Conservation (phyloP, 2,329 filamentous ascomycete species). For the Knufia fluminis region DNA sequence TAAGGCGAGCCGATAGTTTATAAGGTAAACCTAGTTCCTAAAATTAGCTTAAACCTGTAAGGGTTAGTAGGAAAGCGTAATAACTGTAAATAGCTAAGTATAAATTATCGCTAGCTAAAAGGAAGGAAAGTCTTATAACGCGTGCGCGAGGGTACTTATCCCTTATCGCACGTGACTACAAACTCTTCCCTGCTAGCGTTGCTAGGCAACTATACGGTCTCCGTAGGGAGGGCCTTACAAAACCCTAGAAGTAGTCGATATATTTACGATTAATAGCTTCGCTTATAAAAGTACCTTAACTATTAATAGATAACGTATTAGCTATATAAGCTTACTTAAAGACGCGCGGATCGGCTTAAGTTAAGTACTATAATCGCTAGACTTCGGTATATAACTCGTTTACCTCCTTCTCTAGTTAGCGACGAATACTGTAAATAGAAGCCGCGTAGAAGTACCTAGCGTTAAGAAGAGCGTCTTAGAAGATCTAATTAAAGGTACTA, state of each 20-base stretch:
- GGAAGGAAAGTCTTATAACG: too few relatives aligned
- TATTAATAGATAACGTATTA: constrained; percentile 15
- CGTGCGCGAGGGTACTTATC: too few relatives aligned
- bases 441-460: constrained; percentile 12
- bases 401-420: constrained; percentile 9
- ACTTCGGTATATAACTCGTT: constrained; percentile 11
- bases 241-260: constrained; percentile 19
- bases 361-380: constrained; percentile 14
- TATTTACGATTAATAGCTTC: constrained; percentile 12
- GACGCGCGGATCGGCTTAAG: constrained; percentile 10
- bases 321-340: constrained; percentile 15
- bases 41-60: constrained; percentile 16
- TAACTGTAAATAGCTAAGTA: too few relatives aligned
- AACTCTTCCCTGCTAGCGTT: too few relatives aligned
- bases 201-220: too few relatives aligned
- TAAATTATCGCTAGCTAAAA: too few relatives aligned
- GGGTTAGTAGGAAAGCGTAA: too few relatives aligned
- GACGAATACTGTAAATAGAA: constrained; percentile 13
- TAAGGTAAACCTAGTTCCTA: constrained; percentile 13
- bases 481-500: constrained; percentile 10
- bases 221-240: too few relatives aligned
- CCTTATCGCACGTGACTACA: too few relatives aligned
- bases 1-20: constrained; percentile 12
- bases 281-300: constrained; percentile 14
- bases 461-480: constrained; percentile 12